These are phyloP conservation scores for Geotrichum siamense DNA, from an alignment of 1,139 yeast genomes.

Conservation along the genomic window DNA sequence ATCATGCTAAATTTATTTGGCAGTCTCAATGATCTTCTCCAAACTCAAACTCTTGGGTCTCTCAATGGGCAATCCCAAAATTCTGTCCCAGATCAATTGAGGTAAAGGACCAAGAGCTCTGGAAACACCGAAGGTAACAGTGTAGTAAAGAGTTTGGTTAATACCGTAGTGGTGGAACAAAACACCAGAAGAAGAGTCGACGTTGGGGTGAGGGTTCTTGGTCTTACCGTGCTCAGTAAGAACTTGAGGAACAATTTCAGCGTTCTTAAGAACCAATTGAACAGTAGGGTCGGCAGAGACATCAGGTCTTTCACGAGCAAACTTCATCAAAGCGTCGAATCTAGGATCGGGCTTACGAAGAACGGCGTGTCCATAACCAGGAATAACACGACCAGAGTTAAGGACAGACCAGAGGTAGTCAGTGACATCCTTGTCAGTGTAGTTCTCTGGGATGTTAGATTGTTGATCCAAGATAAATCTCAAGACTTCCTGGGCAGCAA, in stretches of 20 bases:
- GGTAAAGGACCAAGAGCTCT: slow-evolving; percentile 98
- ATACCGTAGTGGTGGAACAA: slow-evolving; percentile 95
- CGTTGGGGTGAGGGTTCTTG: slow-evolving; percentile 99
- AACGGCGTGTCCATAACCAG: slow-evolving; percentile 97
- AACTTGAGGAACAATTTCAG: slow-evolving; percentile 93
- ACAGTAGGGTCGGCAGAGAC: slow-evolving; percentile 43
- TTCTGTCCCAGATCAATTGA: slow-evolving; percentile 93
- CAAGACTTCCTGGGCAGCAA: slow-evolving; percentile 97
- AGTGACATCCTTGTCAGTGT: slow-evolving; percentile 68
- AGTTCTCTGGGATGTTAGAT: slow-evolving; percentile 64
- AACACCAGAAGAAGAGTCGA: slow-evolving; percentile 96
- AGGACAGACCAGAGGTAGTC: slow-evolving; percentile 87
- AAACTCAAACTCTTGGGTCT: slow-evolving; percentile 94
- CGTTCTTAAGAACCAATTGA: slow-evolving; percentile 82
- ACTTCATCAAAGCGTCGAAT: slow-evolving; percentile 94
- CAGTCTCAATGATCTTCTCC: slow-evolving; percentile 35
- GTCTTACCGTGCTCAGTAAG: slow-evolving; percentile 96
- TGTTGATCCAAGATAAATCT: slow-evolving; percentile 85
- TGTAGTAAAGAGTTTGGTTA: slow-evolving; percentile 92
- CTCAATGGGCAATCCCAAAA: slow-evolving; percentile 91
- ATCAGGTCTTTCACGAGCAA: slow-evolving; percentile 45
- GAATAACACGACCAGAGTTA: slow-evolving; percentile 89
- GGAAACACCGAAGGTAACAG: slow-evolving; percentile 95
- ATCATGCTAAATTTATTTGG: slow-evolving; percentile 20
- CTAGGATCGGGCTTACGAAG: slow-evolving; percentile 96